Evolutionary conservation across 768 basidiomycete species (phyloP).

Genomic region (Udeniomyces megalosporus): DNA sequence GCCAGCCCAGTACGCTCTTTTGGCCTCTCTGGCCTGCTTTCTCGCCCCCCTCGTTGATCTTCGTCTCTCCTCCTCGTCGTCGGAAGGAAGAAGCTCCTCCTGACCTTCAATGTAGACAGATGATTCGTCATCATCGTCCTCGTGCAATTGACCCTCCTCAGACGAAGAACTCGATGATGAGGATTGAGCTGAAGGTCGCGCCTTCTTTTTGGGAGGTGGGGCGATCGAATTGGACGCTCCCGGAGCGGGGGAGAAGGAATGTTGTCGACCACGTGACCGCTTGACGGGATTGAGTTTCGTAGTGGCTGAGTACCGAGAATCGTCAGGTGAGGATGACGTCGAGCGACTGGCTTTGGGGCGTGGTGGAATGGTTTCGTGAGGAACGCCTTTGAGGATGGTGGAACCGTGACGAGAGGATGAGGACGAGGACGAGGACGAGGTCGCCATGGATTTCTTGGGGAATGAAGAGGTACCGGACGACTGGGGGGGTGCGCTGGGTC

Average conservation of each 20-base stretch:
- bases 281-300: background rate
- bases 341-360: background rate
- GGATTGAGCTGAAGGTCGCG: background rate
- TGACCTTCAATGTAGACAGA: constrained; percentile 9
- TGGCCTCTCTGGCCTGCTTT: constrained; percentile 9
- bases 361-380: background rate
- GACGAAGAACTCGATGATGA: background rate
- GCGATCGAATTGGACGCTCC: background rate
- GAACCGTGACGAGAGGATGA: background rate
- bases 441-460: background rate
- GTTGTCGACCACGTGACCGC: background rate
- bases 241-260: background rate
- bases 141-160: constrained; percentile 11
- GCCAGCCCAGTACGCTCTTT: constrained; percentile 2
- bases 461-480: background rate
- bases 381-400: background rate
- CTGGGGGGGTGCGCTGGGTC: background rate
- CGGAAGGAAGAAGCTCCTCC: constrained; percentile 7
- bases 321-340: background rate
- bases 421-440: background rate
- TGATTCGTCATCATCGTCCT: background rate
- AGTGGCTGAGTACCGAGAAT: constrained; percentile 8
- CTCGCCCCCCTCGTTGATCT: background rate
- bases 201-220: background rate
- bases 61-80: constrained; percentile 1